phyloP scores from a whole-genome alignment of 164 flowering plant genomes.

The Annona squamosa region DNA sequence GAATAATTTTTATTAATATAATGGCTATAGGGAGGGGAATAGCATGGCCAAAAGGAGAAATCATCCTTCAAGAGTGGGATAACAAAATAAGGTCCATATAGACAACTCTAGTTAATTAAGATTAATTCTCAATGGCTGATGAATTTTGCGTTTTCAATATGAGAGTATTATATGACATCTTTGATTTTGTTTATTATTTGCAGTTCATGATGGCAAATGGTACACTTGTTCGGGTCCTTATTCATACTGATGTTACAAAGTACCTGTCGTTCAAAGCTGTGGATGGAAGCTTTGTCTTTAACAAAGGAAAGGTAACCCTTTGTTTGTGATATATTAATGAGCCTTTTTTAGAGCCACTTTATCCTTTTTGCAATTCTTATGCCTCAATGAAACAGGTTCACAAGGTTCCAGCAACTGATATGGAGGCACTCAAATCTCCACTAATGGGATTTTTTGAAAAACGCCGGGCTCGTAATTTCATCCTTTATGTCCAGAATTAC shows the following conservation, averaged over 20 bases:
- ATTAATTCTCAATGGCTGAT: too few relatives aligned
- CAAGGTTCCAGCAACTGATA: conserved; percentile 93
- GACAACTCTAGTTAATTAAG: too few relatives aligned
- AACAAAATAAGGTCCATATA: too few relatives aligned
- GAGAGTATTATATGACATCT: too few relatives aligned
- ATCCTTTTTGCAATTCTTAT: background rate
- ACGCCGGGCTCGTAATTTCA: conserved; percentile 90
- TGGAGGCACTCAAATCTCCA: conserved; percentile 95
- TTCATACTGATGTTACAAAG: conserved; percentile 90
- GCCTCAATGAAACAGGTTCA: conserved; percentile 45
- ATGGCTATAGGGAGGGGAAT: too few relatives aligned
- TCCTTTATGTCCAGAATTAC: conserved; percentile 86
- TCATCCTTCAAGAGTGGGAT: too few relatives aligned
- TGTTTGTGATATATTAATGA: background rate
- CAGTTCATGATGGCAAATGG: conserved; percentile 99
- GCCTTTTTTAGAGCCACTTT: background rate
- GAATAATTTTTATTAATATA: too few relatives aligned
- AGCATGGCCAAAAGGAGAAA: too few relatives aligned
- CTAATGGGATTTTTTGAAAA: conserved; percentile 95
- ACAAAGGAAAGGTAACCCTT: conserved; percentile 67
- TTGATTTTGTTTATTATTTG: conserved; percentile 4
- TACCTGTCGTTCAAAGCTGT: conserved; percentile 82
- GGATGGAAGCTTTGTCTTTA: conserved; percentile 85
- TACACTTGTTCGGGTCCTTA: conserved; percentile 78
- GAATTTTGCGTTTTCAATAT: too few relatives aligned